Percentiles rank a stretch among this genome's conserved stretches.
Evolutionary conservation across 2,329 filamentous ascomycete genomes (phyloP).

Genomic region (Penicillium glabrum): DNA sequence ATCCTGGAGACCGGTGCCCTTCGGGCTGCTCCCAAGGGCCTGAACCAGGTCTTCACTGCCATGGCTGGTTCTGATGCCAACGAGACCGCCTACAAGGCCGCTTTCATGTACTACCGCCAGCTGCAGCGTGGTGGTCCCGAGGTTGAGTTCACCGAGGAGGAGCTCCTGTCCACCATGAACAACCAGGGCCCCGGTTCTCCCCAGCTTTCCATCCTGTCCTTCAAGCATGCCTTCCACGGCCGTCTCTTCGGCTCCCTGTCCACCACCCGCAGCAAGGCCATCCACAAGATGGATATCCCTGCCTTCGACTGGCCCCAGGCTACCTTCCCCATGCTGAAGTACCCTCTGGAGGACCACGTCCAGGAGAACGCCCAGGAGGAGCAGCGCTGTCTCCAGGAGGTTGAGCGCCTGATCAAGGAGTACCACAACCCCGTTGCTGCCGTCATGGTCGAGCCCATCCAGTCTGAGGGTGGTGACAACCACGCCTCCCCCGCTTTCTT

Average conservation of each 20-base stretch:
- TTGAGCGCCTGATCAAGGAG: constrained; percentile 75
- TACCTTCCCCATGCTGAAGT: constrained; percentile 80
- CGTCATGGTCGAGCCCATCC: constrained; percentile 83
- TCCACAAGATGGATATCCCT: constrained; percentile 93
- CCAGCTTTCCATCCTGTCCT: constrained; percentile 80
- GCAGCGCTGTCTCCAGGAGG: constrained; percentile 75
- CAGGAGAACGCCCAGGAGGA: constrained; percentile 82
- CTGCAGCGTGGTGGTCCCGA: constrained; percentile 74
- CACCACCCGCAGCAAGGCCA: constrained; percentile 87
- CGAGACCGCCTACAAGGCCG: constrained; percentile 91
- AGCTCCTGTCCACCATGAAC: constrained; percentile 73
- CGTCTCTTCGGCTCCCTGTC: constrained; percentile 84
- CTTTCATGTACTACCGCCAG: constrained; percentile 88
- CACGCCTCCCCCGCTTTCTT: constrained; percentile 88
- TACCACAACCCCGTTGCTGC: constrained; percentile 80
- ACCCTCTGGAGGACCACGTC: constrained; percentile 76
- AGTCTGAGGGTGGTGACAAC: constrained; percentile 94
- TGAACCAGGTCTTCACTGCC: constrained; percentile 87
- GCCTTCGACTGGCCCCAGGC: constrained; percentile 95
- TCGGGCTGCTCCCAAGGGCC: constrained; percentile 76
- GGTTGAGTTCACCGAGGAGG: constrained; percentile 76
- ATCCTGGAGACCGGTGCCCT: constrained; percentile 79
- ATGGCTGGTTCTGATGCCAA: constrained; percentile 90
- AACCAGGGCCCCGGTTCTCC: constrained; percentile 79
- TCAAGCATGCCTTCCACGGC: constrained; percentile 86